phyloP scores from a whole-genome alignment of 202 grass and related monocot species.

The Schoenoplectus triqueter region DNA sequence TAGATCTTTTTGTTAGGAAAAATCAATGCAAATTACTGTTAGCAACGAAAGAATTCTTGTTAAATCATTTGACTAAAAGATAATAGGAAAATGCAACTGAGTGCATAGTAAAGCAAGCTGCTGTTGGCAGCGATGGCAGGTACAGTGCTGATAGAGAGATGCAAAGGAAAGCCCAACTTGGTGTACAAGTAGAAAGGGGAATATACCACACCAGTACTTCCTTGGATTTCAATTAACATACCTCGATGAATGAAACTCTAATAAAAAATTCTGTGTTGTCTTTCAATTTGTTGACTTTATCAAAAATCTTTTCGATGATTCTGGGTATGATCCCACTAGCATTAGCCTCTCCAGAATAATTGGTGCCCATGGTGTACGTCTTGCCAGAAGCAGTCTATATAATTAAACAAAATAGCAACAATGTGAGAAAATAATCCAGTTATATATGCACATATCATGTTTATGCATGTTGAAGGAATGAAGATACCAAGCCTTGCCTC shows the following conservation, averaged over 20 bases:
- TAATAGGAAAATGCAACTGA: background rate
- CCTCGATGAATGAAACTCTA: slow-evolving; percentile 97
- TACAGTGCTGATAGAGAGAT: background rate
- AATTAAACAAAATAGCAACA: slow-evolving; percentile 36
- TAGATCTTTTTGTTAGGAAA: too few relatives aligned
- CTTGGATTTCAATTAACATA: slow-evolving; percentile 31
- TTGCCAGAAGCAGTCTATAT: slow-evolving; percentile 89
- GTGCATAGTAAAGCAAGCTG: too few relatives aligned
- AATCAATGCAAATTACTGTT: too few relatives aligned
- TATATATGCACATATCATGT: background rate
- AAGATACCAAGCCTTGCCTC: background rate
- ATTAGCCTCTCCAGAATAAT: slow-evolving; percentile 64
- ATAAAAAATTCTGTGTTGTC: slow-evolving; percentile 67
- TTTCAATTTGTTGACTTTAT: slow-evolving; percentile 61
- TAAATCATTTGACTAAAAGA: background rate
- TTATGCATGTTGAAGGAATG: slow-evolving; percentile 18
- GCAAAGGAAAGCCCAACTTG: slow-evolving; percentile 20
- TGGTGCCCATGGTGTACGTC: slow-evolving; percentile 96
- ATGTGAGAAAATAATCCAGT: slow-evolving; percentile 9
- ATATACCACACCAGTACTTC: background rate
- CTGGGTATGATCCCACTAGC: slow-evolving; percentile 84
- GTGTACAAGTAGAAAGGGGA: background rate
- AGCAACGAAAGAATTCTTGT: too few relatives aligned
- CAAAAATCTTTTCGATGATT: slow-evolving; percentile 96
- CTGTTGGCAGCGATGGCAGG: background rate